Evolutionary conservation across 140 eudicot species (phyloP).

Genomic region (Cichorium intybus): DNA sequence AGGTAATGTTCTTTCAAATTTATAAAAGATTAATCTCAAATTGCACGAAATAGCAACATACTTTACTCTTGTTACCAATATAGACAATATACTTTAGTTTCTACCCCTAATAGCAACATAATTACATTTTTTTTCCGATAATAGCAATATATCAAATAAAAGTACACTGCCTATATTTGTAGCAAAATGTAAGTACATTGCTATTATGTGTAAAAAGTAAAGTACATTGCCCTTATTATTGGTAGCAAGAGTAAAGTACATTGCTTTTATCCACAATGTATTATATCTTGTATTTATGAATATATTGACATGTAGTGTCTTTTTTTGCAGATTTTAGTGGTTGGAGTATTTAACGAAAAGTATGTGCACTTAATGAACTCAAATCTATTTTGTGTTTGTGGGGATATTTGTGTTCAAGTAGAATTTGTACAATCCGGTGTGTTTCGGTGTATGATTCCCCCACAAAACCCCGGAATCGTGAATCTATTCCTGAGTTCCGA

Average conservation of each 20-base stretch:
- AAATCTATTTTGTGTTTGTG: slow-evolving; percentile 63
- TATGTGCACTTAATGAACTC: slow-evolving; percentile 42
- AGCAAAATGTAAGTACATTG: too few species aligned
- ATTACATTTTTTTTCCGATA: too few species aligned
- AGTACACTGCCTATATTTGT: too few species aligned
- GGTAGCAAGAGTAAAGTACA: too few species aligned
- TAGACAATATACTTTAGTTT: too few species aligned
- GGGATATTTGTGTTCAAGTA: slow-evolving; percentile 59
- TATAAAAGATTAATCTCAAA: neutral
- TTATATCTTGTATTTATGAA: neutral
- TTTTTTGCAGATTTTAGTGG: slow-evolving; percentile 71
- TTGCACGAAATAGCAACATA: neutral
- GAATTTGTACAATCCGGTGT: slow-evolving; percentile 76
- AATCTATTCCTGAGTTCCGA: slow-evolving; percentile 75
- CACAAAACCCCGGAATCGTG: slow-evolving; percentile 61
- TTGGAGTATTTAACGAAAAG: slow-evolving; percentile 61
- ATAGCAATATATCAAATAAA: too few species aligned
- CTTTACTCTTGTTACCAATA: too few species aligned
- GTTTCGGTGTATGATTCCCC: slow-evolving; percentile 62
- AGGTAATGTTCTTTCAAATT: slow-evolving; percentile 37
- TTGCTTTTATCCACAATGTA: neutral
- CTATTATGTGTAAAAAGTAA: too few species aligned
- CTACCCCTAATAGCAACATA: too few species aligned
- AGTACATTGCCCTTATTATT: too few species aligned
- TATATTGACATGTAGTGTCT: slow-evolving; percentile 13